A percentile compares a stretch with the other conserved stretches of the same genome.
phyloP scores from a whole-genome alignment of 1,139 yeast genomes.

The Kodamaea derodonti region DNA sequence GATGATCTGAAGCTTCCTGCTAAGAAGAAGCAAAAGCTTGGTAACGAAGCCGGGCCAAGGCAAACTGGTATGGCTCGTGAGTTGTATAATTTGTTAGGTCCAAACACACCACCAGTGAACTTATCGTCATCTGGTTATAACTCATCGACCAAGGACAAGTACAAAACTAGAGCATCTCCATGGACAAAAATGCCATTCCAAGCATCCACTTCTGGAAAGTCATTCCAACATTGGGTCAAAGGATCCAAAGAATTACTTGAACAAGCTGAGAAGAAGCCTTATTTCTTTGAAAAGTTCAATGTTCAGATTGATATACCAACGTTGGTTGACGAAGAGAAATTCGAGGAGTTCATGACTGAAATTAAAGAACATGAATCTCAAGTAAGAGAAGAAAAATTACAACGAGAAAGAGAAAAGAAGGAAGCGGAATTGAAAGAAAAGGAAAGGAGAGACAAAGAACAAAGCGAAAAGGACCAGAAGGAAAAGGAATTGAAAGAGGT shows the following conservation, averaged over 20 bases:
- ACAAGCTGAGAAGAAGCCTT: conserved; percentile 43
- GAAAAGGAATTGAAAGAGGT: conserved; percentile 4
- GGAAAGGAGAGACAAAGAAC: conserved; percentile 13
- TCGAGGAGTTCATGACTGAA: conserved; percentile 44
- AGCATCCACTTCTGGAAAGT: conserved; percentile 42
- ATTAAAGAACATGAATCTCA: conserved; percentile 29
- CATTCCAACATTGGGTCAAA: conserved; percentile 81
- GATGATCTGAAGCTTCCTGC: conserved; percentile 35
- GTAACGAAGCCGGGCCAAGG: conserved; percentile 23
- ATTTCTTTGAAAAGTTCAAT: conserved; percentile 74
- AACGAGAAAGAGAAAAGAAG: conserved; percentile 22
- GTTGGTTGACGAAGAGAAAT: conserved; percentile 64
- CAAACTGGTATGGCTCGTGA: conserved; percentile 89
- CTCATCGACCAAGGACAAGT: conserved; percentile 55
- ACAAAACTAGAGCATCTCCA: conserved; percentile 71
- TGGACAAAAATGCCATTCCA: conserved; percentile 71
- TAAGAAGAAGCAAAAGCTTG: conserved; percentile 39
- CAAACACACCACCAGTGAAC: conserved; percentile 83
- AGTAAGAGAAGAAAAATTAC: conserved; percentile 13
- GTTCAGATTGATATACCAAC: conserved; percentile 67
- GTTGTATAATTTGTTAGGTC: conserved; percentile 81
- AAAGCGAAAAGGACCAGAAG: conserved; percentile 5
- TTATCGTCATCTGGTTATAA: conserved; percentile 43
- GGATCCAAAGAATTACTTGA: conserved; percentile 56
- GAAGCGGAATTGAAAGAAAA: conserved; percentile 12